Base-by-base conservation (phyloP, 2,329 filamentous ascomycete species). In the Thielaviopsis punctulata region DNA sequence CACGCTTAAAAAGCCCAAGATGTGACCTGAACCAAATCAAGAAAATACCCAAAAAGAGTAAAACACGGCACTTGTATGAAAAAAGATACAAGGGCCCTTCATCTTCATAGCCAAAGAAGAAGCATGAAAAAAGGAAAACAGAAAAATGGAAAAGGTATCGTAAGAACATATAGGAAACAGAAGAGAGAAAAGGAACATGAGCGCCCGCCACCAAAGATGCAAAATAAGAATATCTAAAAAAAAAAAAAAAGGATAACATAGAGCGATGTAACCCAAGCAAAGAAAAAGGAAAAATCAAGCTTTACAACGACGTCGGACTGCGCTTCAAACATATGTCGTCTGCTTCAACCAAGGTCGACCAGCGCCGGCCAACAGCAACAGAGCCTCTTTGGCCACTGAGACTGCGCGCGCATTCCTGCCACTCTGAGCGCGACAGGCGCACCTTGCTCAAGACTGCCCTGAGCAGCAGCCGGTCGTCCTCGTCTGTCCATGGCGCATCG, bases 391-490 rank as follows among this genome's bases (percentile, higher is more conserved):
- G 77, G 59, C 73, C 77, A 56, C 79, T 79, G 7, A 83, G 67
- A 57, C 70, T 78, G 55, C 77, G 70, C 44, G 79, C 79, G 62
- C 79, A 82, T 61, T 83, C 79, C 55, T 80, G 76, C 79, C 79
- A 82, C 54, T 83, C 78, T 49, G 72, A 69, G 64, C 77, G 80
- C 58, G 73, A 73, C 21, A 84, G 69, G 64, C 75, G 75, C 52
- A 83, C 69, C 66, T 82, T 82, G 61, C 80, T 77, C 5, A 83
- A 68, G 39, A 84, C 77, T 18, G 83, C 69, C 64, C 82, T 78
- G n/a, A 83, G 76, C 1, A 84, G 68, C 53, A 80, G 69, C 53
- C 77, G 70, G 62, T 83, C 79, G 56, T 83, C 78, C 57, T 82
- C 79, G 2, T 69, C 68, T 55, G 71, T 79, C 80, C 80, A 83